Evolutionary conservation across 768 basidiomycete genomes (phyloP).

Genomic region (Kwoniella sp.): DNA sequence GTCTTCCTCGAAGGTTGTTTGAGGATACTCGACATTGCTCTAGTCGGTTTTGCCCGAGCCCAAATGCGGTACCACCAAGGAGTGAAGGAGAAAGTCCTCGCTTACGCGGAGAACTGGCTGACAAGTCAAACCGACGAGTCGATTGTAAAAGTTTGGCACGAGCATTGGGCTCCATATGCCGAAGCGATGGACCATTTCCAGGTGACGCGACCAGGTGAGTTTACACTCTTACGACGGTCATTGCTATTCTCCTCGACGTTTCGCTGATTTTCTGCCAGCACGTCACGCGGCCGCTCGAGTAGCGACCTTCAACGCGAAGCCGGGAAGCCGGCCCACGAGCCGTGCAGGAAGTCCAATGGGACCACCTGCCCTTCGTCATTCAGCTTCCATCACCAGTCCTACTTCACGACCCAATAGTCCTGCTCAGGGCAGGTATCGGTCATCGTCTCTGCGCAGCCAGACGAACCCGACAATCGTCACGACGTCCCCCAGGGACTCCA

Average conservation of each 20-base stretch:
- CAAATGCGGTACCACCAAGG: constrained; percentile 45
- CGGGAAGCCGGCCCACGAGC: constrained; percentile 21
- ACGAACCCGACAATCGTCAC: constrained; percentile 9
- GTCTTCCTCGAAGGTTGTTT: constrained; percentile 51
- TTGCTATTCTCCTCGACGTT: neutral
- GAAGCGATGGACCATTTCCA: constrained; percentile 49
- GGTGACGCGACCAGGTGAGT: constrained; percentile 37
- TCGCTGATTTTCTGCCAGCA: constrained; percentile 14
- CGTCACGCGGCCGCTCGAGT: constrained; percentile 28
- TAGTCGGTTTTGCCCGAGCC: constrained; percentile 40
- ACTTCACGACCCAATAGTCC: constrained; percentile 12
- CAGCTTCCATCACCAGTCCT: constrained; percentile 23
- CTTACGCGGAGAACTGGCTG: constrained; percentile 41
- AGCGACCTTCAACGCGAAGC: constrained; percentile 32
- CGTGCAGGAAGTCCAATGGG: constrained; percentile 15
- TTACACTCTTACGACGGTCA: too few species aligned
- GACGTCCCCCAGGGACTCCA: constrained; percentile 11
- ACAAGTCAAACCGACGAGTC: constrained; percentile 12
- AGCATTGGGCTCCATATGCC: constrained; percentile 42
- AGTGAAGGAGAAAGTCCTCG: constrained; percentile 29
- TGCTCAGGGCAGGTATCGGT: constrained; percentile 12
- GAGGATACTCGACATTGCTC: constrained; percentile 48
- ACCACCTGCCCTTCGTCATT: constrained; percentile 25
- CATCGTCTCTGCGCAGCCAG: constrained; percentile 12
- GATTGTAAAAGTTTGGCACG: constrained; percentile 45